Evolutionary conservation across 2,329 filamentous ascomycete genomes (phyloP), one percentile per base, ranked within the genome.

Genomic region (Fusarium temperatum): DNA sequence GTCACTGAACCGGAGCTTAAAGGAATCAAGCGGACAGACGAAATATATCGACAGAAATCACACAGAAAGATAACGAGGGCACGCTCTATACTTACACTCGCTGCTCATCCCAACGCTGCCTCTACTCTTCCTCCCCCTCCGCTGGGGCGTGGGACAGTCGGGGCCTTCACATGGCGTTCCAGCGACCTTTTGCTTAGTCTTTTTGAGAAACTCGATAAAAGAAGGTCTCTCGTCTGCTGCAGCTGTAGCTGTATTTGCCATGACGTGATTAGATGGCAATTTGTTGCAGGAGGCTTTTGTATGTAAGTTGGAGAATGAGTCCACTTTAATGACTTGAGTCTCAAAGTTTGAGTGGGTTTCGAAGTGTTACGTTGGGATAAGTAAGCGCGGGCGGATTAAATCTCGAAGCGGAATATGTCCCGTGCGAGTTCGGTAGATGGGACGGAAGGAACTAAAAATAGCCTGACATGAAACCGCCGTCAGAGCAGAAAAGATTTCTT

Each of bases 141-240:
- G 61, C 45, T 68, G 65, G 20, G 64, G 65, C 50, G 48, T 44
- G 48, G 56, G 30, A 47, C 56, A 66, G 15, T 60, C 72, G n/a
- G 48, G 60, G 17, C 57, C 72, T 45, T 75, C 66, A 30, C 66
- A 56, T 38, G 48, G 48, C 45, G 63, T 65, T 24, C 57, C 66
- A 51, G 32, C 32, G 15, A 36, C 24, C 39, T 73, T 77, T 13
- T 85, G 80, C 75, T 85, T 86, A 24, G 81, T 83, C 50, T 81
- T 83, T 73, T 83, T 86, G 85, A 85, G 85, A 66, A 85, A 88
- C 15, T 81, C 76, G n/a, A 81, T 79, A 74, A 88, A 88, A n/a
- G 85, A 86, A 6, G 85, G 85, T 66, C 84, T 80, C 18, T 51
- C 32, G 11, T 62, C 62, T 39, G 22, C 15, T 47, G 54, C 24